A percentile compares a stretch with the other conserved stretches of the same genome.
These are phyloP conservation scores for Asterophora lycoperdoides DNA, from an alignment of 768 basidiomycete species.

Conservation along the genomic window DNA sequence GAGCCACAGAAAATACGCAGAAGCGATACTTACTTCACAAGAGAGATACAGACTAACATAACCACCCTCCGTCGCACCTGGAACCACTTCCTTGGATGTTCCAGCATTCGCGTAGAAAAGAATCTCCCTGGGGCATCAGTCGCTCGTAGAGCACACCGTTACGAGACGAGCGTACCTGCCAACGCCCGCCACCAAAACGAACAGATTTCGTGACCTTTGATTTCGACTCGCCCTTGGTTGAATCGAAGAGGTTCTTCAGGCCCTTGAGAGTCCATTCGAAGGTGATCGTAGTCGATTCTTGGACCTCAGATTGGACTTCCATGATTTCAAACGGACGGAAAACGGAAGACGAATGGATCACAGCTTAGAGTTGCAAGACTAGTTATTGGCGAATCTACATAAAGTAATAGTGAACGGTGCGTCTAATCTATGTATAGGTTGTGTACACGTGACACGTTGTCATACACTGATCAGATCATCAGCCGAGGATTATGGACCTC, in stretches of 20 bases:
- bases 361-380: background rate
- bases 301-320: constrained; percentile 32
- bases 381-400: background rate
- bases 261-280: constrained; percentile 80
- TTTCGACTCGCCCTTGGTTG: constrained; percentile 73
- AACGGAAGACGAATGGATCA: background rate
- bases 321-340: constrained; percentile 3
- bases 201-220: constrained; percentile 74
- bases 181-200: constrained; percentile 71
- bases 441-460: no score
- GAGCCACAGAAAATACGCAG: background rate
- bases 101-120: constrained; percentile 85
- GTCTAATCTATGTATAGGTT: no score
- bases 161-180: constrained; percentile 52
- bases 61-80: constrained; percentile 36
- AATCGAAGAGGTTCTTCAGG: constrained; percentile 70
- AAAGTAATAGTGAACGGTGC: no score
- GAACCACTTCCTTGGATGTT: constrained; percentile 41
- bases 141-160: background rate
- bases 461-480: background rate
- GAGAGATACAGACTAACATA: constrained; percentile 77
- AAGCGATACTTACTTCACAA: constrained; percentile 55
- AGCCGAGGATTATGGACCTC: constrained; percentile 14
- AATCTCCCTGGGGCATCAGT: constrained; percentile 40
- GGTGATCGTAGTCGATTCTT: constrained; percentile 52